These are phyloP conservation scores for Calonectria multiphialidica DNA, from an alignment of 2,329 filamentous ascomycete genomes.

Conservation along the genomic window DNA sequence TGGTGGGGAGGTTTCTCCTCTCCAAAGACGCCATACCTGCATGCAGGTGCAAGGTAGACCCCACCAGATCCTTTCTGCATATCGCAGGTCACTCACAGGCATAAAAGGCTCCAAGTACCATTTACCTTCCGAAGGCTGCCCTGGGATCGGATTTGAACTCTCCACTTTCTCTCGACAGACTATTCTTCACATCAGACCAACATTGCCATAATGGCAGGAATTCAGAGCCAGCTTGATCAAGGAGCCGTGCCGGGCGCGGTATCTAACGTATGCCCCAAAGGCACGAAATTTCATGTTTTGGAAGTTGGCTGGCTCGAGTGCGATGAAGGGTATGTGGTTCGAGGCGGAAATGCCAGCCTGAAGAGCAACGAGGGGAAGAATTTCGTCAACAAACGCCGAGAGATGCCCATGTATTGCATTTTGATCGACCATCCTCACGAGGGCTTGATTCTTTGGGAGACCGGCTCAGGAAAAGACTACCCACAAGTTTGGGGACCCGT, in stretches of 20 bases:
- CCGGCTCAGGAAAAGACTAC: constrained; percentile 31
- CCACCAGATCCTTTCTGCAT: neutral
- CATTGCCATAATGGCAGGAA: constrained; percentile 4
- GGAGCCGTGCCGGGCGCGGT: neutral
- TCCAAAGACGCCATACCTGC: too few relatives aligned
- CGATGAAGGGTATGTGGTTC: constrained; percentile 11
- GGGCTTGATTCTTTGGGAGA: constrained; percentile 34
- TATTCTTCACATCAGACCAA: neutral
- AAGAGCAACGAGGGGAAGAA: constrained; percentile 7
- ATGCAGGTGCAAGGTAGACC: neutral
- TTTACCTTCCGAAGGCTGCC: neutral
- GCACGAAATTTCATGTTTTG: constrained; percentile 18
- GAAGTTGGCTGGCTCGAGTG: constrained; percentile 24
- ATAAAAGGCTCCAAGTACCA: neutral
- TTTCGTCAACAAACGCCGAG: constrained; percentile 21
- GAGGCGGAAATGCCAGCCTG: constrained; percentile 10
- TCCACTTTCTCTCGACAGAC: neutral
- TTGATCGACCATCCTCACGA: constrained; percentile 33
- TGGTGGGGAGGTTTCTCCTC: neutral
- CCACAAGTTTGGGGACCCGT: constrained; percentile 31
- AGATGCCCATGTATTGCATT: constrained; percentile 25
- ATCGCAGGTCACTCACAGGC: neutral
- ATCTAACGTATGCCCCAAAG: constrained; percentile 13
- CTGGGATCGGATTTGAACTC: too few relatives aligned
- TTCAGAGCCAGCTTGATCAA: constrained; percentile 12